Conservation (phyloP, 2,329 filamentous ascomycete species). For the Fonsecaea nubica region DNA sequence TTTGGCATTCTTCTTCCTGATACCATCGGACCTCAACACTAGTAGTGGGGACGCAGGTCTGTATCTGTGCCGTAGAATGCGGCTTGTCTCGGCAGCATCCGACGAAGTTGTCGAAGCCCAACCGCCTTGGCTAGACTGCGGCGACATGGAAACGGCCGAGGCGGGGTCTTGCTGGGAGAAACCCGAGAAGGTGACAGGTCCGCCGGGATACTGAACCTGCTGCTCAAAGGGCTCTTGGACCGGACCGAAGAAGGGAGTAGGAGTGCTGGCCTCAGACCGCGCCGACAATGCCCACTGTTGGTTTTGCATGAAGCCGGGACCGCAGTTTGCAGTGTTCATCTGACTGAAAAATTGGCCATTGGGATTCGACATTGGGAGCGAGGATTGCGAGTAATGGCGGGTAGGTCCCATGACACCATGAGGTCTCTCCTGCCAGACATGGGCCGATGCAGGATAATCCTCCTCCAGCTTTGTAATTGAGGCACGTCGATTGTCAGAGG, state of each 20-base stretch:
- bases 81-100: slow-evolving; percentile 52
- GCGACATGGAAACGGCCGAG: slow-evolving; percentile 64
- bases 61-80: slow-evolving; percentile 47
- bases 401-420: slow-evolving; percentile 52
- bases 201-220: slow-evolving; percentile 46
- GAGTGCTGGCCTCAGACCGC: slow-evolving; percentile 74
- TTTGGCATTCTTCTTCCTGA: slow-evolving; percentile 98
- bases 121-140: slow-evolving; percentile 65
- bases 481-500: slow-evolving; percentile 50
- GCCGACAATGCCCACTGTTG: slow-evolving; percentile 69
- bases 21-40: slow-evolving; percentile 75
- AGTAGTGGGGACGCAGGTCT: slow-evolving; percentile 72
- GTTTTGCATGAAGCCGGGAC: slow-evolving; percentile 54
- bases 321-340: slow-evolving; percentile 57
- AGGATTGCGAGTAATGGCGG: slow-evolving; percentile 50
- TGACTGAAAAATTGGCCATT: slow-evolving; percentile 69
- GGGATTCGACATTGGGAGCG: slow-evolving; percentile 57
- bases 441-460: slow-evolving; percentile 60
- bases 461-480: slow-evolving; percentile 58
- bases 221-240: slow-evolving; percentile 61
- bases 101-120: slow-evolving; percentile 56
- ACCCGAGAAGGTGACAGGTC: slow-evolving; percentile 50
- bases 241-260: slow-evolving; percentile 73
- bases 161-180: slow-evolving; percentile 57
- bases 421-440: slow-evolving; percentile 58